These are phyloP conservation scores for Anaeromyces robustus DNA, from an alignment of 192 early-diverging fungal species.

Conservation along the genomic window DNA sequence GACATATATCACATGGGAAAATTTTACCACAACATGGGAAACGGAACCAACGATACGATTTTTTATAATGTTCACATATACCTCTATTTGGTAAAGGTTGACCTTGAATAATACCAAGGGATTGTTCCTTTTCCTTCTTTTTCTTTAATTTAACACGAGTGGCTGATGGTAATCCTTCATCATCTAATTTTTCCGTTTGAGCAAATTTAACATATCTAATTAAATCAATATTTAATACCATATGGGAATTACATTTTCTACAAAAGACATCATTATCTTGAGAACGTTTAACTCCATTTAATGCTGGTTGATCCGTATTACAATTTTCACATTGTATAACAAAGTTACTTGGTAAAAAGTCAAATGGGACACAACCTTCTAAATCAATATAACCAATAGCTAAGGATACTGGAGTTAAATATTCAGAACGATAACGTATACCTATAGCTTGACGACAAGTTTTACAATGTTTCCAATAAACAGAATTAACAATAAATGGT, in stretches of 20 bases:
- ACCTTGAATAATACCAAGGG: conserved; percentile 51
- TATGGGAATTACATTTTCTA: conserved; percentile 10
- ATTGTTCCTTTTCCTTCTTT: conserved; percentile 25
- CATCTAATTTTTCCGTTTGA: not conserved
- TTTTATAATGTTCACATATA: conserved; percentile 69
- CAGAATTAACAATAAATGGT: conserved; percentile 4
- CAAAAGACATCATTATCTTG: conserved; percentile 12
- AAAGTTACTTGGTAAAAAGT: conserved; percentile 57
- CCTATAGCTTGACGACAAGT: conserved; percentile 10
- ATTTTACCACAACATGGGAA: conserved; percentile 81
- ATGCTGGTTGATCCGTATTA: conserved; percentile 16
- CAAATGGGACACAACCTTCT: conserved; percentile 45
- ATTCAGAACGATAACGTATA: conserved; percentile 39
- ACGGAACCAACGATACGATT: conserved; percentile 78
- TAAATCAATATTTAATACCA: not conserved
- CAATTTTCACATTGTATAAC: conserved; percentile 57
- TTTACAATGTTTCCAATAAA: conserved; percentile 6
- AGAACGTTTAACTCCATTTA: conserved; percentile 7
- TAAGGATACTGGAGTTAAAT: conserved; percentile 31
- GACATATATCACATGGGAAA: conserved; percentile 71
- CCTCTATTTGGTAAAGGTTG: conserved; percentile 38
- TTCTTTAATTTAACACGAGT: conserved; percentile 16
- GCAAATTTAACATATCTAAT: not conserved
- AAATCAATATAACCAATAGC: conserved; percentile 61
- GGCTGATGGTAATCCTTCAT: not conserved